Evolutionary conservation across 495 filamentous ascomycete species (phyloP).

Genomic region (Lasiosphaeria ovina): DNA sequence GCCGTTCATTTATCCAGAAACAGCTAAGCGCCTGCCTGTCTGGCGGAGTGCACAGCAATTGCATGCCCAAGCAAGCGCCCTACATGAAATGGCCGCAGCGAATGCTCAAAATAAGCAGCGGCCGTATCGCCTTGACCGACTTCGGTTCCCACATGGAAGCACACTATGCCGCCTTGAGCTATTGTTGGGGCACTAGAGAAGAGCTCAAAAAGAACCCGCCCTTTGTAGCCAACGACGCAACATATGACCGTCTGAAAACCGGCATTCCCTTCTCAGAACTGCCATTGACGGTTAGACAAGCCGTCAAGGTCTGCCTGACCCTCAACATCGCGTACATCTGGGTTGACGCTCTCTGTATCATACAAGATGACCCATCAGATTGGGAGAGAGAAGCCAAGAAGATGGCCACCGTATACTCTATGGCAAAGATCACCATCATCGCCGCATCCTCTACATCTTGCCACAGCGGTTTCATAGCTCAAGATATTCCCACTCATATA

Average conservation of each 20-base stretch:
- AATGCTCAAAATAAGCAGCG: neutral
- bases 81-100: neutral
- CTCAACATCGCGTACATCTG: constrained; percentile 5
- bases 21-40: neutral
- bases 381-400: constrained; percentile 6
- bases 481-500: neutral
- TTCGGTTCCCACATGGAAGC: too few species aligned
- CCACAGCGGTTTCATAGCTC: constrained; percentile 1
- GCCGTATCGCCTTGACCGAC: neutral
- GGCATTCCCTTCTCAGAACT: neutral
- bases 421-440: constrained; percentile 8
- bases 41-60: neutral
- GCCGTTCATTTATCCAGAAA: neutral
- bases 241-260: neutral
- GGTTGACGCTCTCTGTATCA: constrained; percentile 9
- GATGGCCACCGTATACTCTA: constrained; percentile 8
- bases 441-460: constrained; percentile 5
- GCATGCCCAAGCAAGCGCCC: neutral
- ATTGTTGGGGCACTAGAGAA: constrained; percentile 2
- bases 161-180: constrained; percentile 5
- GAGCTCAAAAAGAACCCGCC: constrained; percentile 3
- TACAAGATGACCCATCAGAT: constrained; percentile 4
- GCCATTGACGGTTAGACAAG: neutral
- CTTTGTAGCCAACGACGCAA: neutral
- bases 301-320: neutral